These are phyloP conservation scores for Trichoderma arundinaceum DNA, from an alignment of 2,329 filamentous ascomycete species.

Conservation along the genomic window DNA sequence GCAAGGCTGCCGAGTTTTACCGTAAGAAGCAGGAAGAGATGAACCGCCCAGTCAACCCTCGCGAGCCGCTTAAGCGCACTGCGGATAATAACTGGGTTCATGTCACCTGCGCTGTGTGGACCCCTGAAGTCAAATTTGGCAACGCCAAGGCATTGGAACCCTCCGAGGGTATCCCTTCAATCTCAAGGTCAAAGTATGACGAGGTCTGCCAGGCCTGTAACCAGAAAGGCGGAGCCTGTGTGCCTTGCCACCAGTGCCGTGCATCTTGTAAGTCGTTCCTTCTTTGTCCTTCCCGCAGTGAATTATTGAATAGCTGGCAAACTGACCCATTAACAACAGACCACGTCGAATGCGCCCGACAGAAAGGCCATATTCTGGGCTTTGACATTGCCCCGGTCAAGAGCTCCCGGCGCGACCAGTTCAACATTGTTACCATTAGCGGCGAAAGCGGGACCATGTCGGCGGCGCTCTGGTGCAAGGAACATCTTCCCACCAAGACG, in stretches of 20 bases:
- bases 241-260: slow-evolving; percentile 79
- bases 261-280: slow-evolving; percentile 49
- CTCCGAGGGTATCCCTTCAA: slow-evolving; percentile 87
- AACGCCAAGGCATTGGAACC: slow-evolving; percentile 81
- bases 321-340: slow-evolving; percentile 33
- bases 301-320: slow-evolving; percentile 8
- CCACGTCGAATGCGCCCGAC: slow-evolving; percentile 89
- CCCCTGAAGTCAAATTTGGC: slow-evolving; percentile 90
- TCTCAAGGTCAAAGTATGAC: slow-evolving; percentile 73
- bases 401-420: slow-evolving; percentile 80
- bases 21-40: slow-evolving; percentile 81
- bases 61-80: slow-evolving; percentile 91
- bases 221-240: slow-evolving; percentile 74
- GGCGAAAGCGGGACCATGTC: slow-evolving; percentile 82
- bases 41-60: slow-evolving; percentile 80
- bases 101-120: slow-evolving; percentile 90
- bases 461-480: slow-evolving; percentile 90
- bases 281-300: neutral
- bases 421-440: slow-evolving; percentile 79
- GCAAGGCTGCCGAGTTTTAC: slow-evolving; percentile 81
- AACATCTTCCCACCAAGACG: slow-evolving; percentile 76
- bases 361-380: slow-evolving; percentile 80
- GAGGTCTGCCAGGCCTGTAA: slow-evolving; percentile 87
- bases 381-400: slow-evolving; percentile 93
- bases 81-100: slow-evolving; percentile 99